These are phyloP conservation scores for Phytophthora sansomeana DNA, from an alignment of 352 stramenopile species.

Conservation along the genomic window DNA sequence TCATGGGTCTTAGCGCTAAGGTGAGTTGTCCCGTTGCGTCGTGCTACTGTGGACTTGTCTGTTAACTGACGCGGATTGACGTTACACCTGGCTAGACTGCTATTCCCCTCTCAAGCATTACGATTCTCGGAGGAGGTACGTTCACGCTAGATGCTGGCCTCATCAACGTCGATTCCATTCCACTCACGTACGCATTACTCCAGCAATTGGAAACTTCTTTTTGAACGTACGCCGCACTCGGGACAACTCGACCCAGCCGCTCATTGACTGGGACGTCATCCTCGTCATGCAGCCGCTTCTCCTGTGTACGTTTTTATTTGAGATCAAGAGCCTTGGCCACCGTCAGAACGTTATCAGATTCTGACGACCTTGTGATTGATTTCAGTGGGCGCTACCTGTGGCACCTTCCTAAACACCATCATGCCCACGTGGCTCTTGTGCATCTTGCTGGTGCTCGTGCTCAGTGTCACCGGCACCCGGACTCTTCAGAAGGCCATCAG, in stretches of 20 bases:
- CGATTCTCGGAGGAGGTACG: conserved; percentile 91
- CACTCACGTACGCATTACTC: not conserved
- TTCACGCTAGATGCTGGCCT: not conserved
- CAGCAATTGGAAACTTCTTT: conserved; percentile 93
- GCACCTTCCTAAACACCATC: conserved; percentile 93
- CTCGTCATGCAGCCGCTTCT: conserved; percentile 96
- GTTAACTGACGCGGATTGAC: conserved; percentile 1
- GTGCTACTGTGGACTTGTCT: not conserved
- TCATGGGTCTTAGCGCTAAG: conserved; percentile 93
- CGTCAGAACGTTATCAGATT: not conserved
- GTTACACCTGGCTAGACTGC: conserved; percentile 57
- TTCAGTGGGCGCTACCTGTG: conserved; percentile 72
- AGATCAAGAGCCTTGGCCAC: not conserved
- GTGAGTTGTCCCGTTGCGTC: conserved; percentile 14
- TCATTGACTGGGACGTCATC: conserved; percentile 98
- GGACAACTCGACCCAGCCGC: conserved; percentile 84
- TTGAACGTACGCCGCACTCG: conserved; percentile 93
- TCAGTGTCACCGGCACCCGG: conserved; percentile 87
- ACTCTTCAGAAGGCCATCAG: conserved; percentile 92
- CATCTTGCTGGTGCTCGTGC: conserved; percentile 90
- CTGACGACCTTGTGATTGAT: conserved; percentile 9
- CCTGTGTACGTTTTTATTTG: conserved; percentile 50
- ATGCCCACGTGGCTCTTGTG: conserved; percentile 90
- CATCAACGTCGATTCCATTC: not conserved
- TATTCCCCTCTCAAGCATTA: conserved; percentile 97